Base-by-base conservation (phyloP, 805 yeast species). In the Pichia scutulata region DNA sequence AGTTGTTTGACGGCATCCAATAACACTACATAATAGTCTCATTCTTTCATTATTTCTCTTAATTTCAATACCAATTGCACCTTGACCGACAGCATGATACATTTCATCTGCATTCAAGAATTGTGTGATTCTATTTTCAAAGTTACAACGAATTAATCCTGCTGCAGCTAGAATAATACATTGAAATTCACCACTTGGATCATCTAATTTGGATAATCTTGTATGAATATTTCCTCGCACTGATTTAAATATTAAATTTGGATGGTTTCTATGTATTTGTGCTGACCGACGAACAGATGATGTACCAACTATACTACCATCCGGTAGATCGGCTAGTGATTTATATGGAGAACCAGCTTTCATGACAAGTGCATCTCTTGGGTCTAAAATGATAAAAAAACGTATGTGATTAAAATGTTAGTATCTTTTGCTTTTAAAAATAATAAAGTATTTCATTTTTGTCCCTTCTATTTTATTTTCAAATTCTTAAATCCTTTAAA, bases 31-130 rank as follows among this genome's bases (percentile, higher is more conserved):
- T 19, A 90, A 73, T 49, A 74, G 67, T 57, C 70, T 70, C 68
- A 86, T 78, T 46, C 72, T 70, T 7, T 66, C 61, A 66, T 93
- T 96, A 52, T 75, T 77, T 52, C 76, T 76, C 59, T 95, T 77
- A 57, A 92, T 87, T 70, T 93, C 99, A 25, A 93, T 72, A 19
- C 98, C 99, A 43, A 93, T 69, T 0, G 98, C 98, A 55, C 99
- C 99, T 71, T 93, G 99, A n/a, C 99, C 99, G 43, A 93, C 97
- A 1, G 99, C 97, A 64, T 92, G 87, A 64, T 82, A 85, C 96
- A 92, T 87, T 49, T 84, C 86, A 33, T 87, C 85, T 6, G 81
- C 75, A 50, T 83, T 80, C 55, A 93, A 73, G 56, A 73, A 76
- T 55, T 77, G 73, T 7, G 96, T 82, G 62, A 93, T 89, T 65